These are phyloP conservation scores for Ceratobasidium sp. DNA, from an alignment of 1,284 basidiomycete species.

Conservation along the genomic window DNA sequence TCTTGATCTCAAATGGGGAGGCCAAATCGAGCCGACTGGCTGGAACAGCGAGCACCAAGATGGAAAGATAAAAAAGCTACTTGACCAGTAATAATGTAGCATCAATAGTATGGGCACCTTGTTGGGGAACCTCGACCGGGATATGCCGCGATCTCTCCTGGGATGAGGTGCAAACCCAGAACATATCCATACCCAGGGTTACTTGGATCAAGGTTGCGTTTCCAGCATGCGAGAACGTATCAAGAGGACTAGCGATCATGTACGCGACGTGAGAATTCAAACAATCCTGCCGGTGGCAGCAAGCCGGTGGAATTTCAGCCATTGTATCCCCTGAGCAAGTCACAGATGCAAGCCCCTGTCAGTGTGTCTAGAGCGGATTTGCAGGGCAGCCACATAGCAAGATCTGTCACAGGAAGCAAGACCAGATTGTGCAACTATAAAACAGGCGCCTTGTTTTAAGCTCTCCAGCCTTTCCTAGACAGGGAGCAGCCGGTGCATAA, in stretches of 20 bases:
- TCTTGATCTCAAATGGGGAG: conserved; percentile 32
- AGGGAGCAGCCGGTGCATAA: not conserved
- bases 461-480: not conserved
- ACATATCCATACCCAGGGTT: conserved; percentile 37
- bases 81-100: conserved; percentile 27
- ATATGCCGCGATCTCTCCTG: conserved; percentile 38
- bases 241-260: conserved; percentile 1
- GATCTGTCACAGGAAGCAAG: conserved; percentile 13
- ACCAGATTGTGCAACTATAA: no score
- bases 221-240: conserved; percentile 9
- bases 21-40: conserved; percentile 19
- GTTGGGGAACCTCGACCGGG: conserved; percentile 27
- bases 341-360: not conserved
- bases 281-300: not conserved
- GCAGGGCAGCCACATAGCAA: not conserved
- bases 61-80: conserved; percentile 39
- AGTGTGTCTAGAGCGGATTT: conserved; percentile 9
- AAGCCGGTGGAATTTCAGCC: conserved; percentile 17
- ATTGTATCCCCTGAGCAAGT: not conserved
- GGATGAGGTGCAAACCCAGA: conserved; percentile 31
- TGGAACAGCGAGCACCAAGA: conserved; percentile 38
- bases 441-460: not conserved
- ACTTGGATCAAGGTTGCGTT: conserved; percentile 15
- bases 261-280: not conserved
- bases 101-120: conserved; percentile 35